A percentile compares a stretch with the other conserved stretches of the same genome.
Evolutionary conservation across 192 early-diverging fungal species (phyloP).

Genomic region (Chytriomyces sp.): DNA sequence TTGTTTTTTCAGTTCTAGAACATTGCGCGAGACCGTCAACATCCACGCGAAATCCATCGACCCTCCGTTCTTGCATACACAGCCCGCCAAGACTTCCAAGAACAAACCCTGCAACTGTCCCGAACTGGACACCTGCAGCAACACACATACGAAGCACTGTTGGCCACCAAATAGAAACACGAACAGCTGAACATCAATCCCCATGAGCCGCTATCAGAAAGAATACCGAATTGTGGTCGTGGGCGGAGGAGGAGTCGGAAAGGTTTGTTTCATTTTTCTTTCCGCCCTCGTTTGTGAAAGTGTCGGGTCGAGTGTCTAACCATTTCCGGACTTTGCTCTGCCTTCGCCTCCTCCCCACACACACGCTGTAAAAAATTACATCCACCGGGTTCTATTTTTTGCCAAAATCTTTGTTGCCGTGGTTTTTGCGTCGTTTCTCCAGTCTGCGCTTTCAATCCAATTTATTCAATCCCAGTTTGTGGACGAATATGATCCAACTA

Average conservation of each 20-base stretch:
- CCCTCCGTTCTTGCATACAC: not conserved
- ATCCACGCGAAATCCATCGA: not conserved
- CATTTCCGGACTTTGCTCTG: not conserved
- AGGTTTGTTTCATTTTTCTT: not conserved
- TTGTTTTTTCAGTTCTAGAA: too few species aligned
- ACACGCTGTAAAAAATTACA: not conserved
- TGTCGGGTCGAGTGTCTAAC: not conserved
- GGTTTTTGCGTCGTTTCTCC: not conserved
- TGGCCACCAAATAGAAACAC: not conserved
- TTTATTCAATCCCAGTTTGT: constrained; percentile 89
- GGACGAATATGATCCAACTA: constrained; percentile 69
- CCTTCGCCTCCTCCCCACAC: not conserved
- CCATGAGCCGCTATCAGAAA: constrained; percentile 22
- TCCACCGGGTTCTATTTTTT: not conserved
- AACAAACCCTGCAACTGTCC: too few species aligned
- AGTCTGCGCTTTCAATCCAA: constrained; percentile 90
- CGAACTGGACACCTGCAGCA: too few species aligned
- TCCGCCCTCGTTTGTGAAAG: not conserved
- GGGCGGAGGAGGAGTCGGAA: constrained; percentile 30
- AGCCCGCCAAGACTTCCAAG: not conserved
- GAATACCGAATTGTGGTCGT: constrained; percentile 34
- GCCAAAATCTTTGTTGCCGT: not conserved
- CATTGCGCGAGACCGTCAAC: not conserved
- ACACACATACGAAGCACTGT: too few species aligned
- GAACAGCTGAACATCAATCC: not conserved